phyloP scores from a whole-genome alignment of 306 rosid species.

The Amphicarpaea edgeworthii region DNA sequence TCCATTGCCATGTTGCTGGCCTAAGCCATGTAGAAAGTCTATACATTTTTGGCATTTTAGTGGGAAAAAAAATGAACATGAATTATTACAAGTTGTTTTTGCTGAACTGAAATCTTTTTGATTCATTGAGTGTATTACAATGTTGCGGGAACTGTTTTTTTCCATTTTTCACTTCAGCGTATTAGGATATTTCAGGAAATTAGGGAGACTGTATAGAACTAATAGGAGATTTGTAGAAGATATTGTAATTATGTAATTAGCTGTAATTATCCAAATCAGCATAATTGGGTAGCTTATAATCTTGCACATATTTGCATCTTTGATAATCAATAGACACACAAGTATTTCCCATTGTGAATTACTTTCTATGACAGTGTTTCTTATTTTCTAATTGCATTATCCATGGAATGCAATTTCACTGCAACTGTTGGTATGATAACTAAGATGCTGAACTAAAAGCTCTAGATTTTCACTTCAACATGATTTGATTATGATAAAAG shows the following conservation, averaged over 20 bases:
- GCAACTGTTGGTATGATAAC: constrained; percentile 6
- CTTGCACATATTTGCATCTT: no score
- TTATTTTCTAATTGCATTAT: constrained; percentile 12
- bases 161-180: constrained; percentile 7
- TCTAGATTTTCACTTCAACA: background rate
- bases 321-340: no score
- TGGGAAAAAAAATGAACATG: background rate
- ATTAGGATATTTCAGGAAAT: no score
- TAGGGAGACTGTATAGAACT: no score
- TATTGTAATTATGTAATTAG: no score
- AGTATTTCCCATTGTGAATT: no score
- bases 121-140: background rate
- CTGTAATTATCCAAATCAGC: no score
- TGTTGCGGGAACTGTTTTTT: constrained; percentile 6
- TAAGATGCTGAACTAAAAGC: constrained; percentile 14
- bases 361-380: background rate
- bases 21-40: background rate
- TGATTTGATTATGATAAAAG: constrained; percentile 10
- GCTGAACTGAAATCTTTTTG: constrained; percentile 32
- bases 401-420: constrained; percentile 22
- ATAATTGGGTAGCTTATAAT: no score
- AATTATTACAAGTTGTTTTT: constrained; percentile 5
- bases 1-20: background rate
- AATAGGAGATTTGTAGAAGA: no score
- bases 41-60: background rate